These are phyloP conservation scores for Tritrichomonas musculus DNA, from an alignment of 208 protist genomes.

Conservation along the genomic window DNA sequence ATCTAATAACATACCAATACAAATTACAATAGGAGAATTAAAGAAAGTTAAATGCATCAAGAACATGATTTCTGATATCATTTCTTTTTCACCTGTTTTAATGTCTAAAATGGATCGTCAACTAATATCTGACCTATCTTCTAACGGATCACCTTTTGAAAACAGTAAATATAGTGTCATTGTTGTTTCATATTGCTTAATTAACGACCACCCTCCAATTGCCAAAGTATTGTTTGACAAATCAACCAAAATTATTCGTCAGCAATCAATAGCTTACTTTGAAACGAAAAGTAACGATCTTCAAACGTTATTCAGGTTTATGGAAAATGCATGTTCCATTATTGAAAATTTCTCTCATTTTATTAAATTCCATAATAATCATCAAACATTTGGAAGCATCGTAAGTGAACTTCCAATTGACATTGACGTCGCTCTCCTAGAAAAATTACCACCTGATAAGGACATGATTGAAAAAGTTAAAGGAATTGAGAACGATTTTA, in stretches of 20 bases:
- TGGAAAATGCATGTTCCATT: background rate
- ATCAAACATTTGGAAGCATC: background rate
- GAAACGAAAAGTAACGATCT: slow-evolving; percentile 10
- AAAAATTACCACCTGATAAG: background rate
- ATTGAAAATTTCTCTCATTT: background rate
- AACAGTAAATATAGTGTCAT: background rate
- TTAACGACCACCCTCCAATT: background rate
- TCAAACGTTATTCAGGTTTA: slow-evolving; percentile 20
- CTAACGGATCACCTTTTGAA: too few relatives aligned
- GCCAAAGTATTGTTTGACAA: background rate
- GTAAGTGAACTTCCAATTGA: background rate
- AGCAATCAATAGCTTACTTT: background rate
- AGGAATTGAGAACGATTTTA: background rate
- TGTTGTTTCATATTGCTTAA: background rate
- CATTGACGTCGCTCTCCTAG: background rate
- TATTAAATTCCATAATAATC: background rate
- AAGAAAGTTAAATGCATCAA: background rate
- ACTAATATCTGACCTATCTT: background rate
- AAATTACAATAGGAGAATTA: background rate
- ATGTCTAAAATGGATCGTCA: background rate
- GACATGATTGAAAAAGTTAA: background rate
- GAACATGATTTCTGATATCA: background rate
- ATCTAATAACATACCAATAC: background rate
- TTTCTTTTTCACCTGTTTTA: background rate
- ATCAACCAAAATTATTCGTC: background rate